Percentiles rank a stretch among this genome's conserved stretches.
These are phyloP conservation scores for Sclerotinia subarctica DNA, from an alignment of 2,329 filamentous ascomycete genomes.

Conservation along the genomic window DNA sequence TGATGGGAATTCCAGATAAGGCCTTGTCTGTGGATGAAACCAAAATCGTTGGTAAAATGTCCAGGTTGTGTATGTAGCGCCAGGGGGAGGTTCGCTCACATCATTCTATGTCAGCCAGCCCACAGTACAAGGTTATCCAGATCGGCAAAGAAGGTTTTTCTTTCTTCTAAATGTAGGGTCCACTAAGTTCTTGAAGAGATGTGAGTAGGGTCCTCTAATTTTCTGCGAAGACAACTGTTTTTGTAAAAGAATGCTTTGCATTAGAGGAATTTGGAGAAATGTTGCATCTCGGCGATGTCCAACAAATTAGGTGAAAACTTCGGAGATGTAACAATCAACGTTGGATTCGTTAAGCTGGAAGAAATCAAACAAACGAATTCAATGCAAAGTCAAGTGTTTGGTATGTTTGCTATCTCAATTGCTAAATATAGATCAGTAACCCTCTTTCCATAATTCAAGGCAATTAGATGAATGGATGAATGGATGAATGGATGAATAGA, in stretches of 20 bases:
- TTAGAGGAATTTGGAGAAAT: background rate
- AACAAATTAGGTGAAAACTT: slow-evolving; percentile 7
- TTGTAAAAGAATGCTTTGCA: background rate
- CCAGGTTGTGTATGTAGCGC: background rate
- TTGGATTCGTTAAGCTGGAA: background rate
- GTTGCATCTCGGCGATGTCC: slow-evolving; percentile 9
- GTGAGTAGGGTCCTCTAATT: slow-evolving; percentile 8
- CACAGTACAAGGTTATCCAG: background rate
- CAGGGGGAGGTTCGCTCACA: slow-evolving; percentile 14
- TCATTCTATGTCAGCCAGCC: slow-evolving; percentile 9
- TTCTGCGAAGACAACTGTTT: slow-evolving; percentile 3
- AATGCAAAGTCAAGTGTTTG: background rate
- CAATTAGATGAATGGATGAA: background rate
- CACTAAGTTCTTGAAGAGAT: slow-evolving; percentile 7
- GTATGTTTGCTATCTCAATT: slow-evolving; percentile 2
- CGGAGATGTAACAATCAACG: slow-evolving; percentile 15
- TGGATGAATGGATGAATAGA: background rate
- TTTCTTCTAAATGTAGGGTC: slow-evolving; percentile 5
- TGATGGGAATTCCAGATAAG: background rate
- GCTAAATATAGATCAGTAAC: slow-evolving; percentile 6
- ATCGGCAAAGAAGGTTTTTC: background rate
- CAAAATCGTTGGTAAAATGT: background rate
- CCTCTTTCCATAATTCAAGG: background rate
- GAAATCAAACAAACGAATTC: background rate
- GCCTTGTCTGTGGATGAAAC: slow-evolving; percentile 1